phyloP scores from a whole-genome alignment of 192 early-diverging fungal species.

The Backusella morwellensis region DNA sequence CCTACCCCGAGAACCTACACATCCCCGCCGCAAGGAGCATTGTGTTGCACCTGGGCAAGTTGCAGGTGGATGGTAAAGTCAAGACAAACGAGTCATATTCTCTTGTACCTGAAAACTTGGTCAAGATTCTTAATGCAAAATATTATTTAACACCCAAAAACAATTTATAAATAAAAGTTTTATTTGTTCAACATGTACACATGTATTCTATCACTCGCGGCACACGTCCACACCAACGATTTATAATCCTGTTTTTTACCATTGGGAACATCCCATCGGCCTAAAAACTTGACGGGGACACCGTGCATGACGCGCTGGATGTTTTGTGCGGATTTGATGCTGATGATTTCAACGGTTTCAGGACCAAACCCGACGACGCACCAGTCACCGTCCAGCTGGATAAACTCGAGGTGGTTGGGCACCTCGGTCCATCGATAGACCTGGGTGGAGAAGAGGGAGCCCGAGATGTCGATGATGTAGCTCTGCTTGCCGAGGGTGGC shows the following conservation, averaged over 20 bases:
- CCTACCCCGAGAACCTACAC: conserved; percentile 50
- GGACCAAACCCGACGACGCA: conserved; percentile 31
- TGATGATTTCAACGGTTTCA: conserved; percentile 22
- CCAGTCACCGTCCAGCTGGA: conserved; percentile 7
- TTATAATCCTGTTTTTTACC: conserved; percentile 1
- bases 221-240: conserved; percentile 28
- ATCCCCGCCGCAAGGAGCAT: conserved; percentile 50
- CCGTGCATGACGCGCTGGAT: conserved; percentile 24
- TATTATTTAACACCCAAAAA: not conserved
- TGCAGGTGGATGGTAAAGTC: conserved; percentile 45
- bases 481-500: conserved; percentile 27
- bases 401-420: conserved; percentile 31
- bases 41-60: conserved; percentile 53
- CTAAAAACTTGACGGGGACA: conserved; percentile 24
- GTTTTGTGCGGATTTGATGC: conserved; percentile 17
- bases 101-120: not conserved
- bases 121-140: conserved; percentile 1
- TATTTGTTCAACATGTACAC: conserved; percentile 28
- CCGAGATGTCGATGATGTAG: conserved; percentile 32
- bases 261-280: conserved; percentile 9
- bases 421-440: conserved; percentile 22
- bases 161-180: not conserved
- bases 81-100: not conserved
- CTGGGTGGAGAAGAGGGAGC: conserved; percentile 28
- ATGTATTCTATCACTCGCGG: conserved; percentile 19